Base-by-base conservation (phyloP, 768 basidiomycete species). In the Mycena belliarum region DNA sequence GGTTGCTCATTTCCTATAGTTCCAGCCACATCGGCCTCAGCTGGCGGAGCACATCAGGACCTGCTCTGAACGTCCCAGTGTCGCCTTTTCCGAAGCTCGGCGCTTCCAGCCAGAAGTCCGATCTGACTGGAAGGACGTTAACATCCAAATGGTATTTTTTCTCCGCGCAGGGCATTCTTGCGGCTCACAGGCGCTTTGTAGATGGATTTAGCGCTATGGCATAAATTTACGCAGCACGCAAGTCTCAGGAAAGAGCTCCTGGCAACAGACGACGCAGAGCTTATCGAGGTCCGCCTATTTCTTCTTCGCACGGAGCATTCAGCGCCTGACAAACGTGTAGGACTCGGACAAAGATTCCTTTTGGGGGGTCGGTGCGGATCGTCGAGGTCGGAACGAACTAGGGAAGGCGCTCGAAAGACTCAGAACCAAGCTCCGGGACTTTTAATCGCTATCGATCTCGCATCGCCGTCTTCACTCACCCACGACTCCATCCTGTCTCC, bases 271-370 rank as follows among this genome's bases (percentile, higher is more conserved):
- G 81, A 85, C 63, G 83, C 82, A 20, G 82, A 84, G 52, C 79
- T 92, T 32, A 70, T 91, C 6, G 90, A 92, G 80, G 88, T 87
- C 55, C 65, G 73, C 64, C 57, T 26, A 26, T 41, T 50, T 28
- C 26, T 33, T 54, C 47, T 59, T 52, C 47, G 14, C 12, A 32
- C 25, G 20, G n/a, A 35, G 12, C 20, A 44, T 40, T 45, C 47
- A 14, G 26, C 49, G 9, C 33, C 48, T 57, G 38, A 56, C 35
- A 26, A 35, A 37, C 41, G 5, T 51, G 10, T 59, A 88, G 87
- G 81, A 87, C 65, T 89, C 87, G n/a, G 84, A 85, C 57, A 86
- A 83, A 61, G 89, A 91, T 69, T 76, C 86, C 38, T 89, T 89
- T 70, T 91, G 89, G 88, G 89, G 89, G n/a, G 70, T 84, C 59